Conservation (phyloP, 2,329 filamentous ascomycete species). For the Eurotiales sp. region DNA sequence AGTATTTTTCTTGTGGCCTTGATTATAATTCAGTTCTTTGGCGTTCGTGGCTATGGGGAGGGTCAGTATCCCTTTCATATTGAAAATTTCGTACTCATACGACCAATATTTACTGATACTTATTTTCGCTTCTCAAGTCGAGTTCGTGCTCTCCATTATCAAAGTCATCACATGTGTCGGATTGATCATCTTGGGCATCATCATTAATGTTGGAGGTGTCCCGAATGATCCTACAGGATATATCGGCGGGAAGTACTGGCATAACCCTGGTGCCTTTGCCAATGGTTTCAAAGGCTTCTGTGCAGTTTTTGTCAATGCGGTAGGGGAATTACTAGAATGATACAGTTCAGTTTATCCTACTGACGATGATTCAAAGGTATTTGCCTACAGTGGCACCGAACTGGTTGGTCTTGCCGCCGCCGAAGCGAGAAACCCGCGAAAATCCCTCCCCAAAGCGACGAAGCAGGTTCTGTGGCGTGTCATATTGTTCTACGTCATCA, state of each 20-base stretch:
- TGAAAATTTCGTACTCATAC: too few species aligned
- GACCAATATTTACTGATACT: too few species aligned
- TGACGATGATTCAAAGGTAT: too few species aligned
- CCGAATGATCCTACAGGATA: slow-evolving; percentile 68
- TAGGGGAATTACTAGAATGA: too few species aligned
- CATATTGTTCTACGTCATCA: slow-evolving; percentile 82
- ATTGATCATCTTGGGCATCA: slow-evolving; percentile 83
- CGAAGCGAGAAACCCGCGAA: slow-evolving; percentile 55
- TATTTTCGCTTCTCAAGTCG: too few species aligned
- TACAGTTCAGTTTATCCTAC: too few species aligned
- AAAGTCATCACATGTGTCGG: slow-evolving; percentile 83
- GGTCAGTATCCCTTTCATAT: slow-evolving; percentile 86
- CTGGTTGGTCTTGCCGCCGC: slow-evolving; percentile 59
- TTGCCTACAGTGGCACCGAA: slow-evolving; percentile 61
- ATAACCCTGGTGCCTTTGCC: slow-evolving; percentile 69
- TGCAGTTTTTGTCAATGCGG: slow-evolving; percentile 60
- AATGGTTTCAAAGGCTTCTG: slow-evolving; percentile 65
- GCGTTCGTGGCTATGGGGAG: slow-evolving; percentile 84
- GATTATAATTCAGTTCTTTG: slow-evolving; percentile 78
- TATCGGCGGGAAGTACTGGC: slow-evolving; percentile 76
- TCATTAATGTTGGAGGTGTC: slow-evolving; percentile 79
- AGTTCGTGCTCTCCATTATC: too few species aligned
- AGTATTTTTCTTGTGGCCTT: slow-evolving; percentile 75
- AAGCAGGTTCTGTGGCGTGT: slow-evolving; percentile 97
- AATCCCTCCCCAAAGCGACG: slow-evolving; percentile 78